A percentile compares a stretch with the other conserved stretches of the same genome.
Conservation (phyloP, 2,329 filamentous ascomycete species). For the Diplocarpon mali region DNA sequence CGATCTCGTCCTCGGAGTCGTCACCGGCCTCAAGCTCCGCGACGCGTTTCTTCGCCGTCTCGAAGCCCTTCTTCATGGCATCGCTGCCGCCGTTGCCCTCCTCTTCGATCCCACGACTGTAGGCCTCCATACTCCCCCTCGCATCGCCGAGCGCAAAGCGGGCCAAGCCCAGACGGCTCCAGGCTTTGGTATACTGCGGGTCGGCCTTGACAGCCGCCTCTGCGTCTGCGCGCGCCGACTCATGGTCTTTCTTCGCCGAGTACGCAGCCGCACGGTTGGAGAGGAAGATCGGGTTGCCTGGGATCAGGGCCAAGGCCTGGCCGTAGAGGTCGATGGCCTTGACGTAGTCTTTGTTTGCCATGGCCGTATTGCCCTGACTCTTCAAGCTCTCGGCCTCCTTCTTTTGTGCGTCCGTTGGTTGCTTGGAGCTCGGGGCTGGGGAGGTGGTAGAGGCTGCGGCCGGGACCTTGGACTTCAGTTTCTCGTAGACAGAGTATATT, state of each 20-base stretch:
- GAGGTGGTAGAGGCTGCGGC: conserved; percentile 32
- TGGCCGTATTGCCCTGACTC: conserved; percentile 82
- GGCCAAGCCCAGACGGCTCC: conserved; percentile 86
- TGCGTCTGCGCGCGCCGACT: conserved; percentile 73
- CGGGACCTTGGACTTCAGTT: conserved; percentile 52
- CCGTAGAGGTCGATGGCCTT: conserved; percentile 79
- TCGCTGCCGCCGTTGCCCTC: conserved; percentile 92
- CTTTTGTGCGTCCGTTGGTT: conserved; percentile 43
- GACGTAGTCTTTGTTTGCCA: conserved; percentile 86
- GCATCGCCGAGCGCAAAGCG: conserved; percentile 86
- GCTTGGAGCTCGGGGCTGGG: conserved; percentile 14
- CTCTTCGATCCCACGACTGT: conserved; percentile 81
- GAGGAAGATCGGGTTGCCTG: conserved; percentile 88
- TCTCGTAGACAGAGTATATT: conserved; percentile 95
- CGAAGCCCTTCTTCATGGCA: conserved; percentile 92
- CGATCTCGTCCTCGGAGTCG: conserved; percentile 35
- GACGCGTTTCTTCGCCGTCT: conserved; percentile 81
- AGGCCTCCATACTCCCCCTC: conserved; percentile 87
- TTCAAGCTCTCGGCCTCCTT: conserved; percentile 82
- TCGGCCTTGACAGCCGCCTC: conserved; percentile 83
- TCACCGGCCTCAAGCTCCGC: conserved; percentile 58
- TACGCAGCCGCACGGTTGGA: conserved; percentile 95
- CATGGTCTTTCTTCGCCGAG: conserved; percentile 74
- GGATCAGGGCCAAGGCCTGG: conserved; percentile 68
- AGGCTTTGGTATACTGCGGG: conserved; percentile 92